Base-by-base conservation (phyloP, 1,284 basidiomycete species). In the Apiotrichum laibachii region DNA sequence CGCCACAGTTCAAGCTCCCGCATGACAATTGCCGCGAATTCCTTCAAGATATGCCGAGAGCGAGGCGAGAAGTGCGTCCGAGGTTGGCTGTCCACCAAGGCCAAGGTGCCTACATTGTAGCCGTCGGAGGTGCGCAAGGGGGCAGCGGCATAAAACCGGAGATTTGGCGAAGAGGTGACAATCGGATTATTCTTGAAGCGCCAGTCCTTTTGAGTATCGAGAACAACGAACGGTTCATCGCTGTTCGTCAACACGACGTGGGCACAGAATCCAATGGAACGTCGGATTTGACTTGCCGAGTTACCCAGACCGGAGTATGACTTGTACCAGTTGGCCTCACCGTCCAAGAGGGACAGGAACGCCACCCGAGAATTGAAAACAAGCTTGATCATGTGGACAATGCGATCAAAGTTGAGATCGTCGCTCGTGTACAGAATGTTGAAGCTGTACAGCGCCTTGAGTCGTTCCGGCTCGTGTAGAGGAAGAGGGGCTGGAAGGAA, bases 1-100 rank as follows among this genome's bases (percentile, higher is more conserved):
- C 88, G 82, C 90, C 92, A 93, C 3, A 97, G 79, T 75, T 96
- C 93, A 85, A 97, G 87, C 78, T 97, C 93, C 47, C 93, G 85
- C 88, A 96, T 92, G n/a, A 88, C 87, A 56, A 97, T 87, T 7
- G 89, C 77, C 1, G 92, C 92, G 75, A 97, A 96, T 77, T 97
- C 93, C 71, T 95, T 95, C 60, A 97, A 81, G 1, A 91, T 93
- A 78, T 95, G 89, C 46, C 93, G 81, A 68, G 92, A 90, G 35
- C 93, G 82, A 19, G 93, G 92, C 4, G 87, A 86, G 71, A 96
- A 97, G 61, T 94, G 91, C 18, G 84, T 81, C 48, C 89, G 83
- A 2, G 92, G 91, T 47, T 84, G 82, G 72, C 92, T 89, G 67
- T 95, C 92, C 64, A 94, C 86, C 56, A 97, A 83, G 52, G 90